Evolutionary conservation across 345 rosid genomes (phyloP), one percentile per base, ranked within the genome.

Genomic region (Populus ilicifolia): DNA sequence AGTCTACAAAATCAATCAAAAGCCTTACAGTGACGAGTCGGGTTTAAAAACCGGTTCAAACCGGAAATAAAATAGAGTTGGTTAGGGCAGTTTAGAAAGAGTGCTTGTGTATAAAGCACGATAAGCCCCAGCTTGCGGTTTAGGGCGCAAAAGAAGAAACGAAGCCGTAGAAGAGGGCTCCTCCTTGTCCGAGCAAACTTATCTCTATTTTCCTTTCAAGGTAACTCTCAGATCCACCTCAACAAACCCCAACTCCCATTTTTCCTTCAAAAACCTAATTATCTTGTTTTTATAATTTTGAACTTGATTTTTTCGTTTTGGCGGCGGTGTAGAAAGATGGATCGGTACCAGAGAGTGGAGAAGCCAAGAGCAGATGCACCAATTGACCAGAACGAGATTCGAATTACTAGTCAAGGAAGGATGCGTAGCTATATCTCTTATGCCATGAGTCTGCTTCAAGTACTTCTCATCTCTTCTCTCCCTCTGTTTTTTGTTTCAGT

Each of bases 381-480:
- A 27, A 93, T 93, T 78, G 93, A 90, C 29, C 96, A 91, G 91
- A 93, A 93, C 67, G 97, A 93, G 90, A 90, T 93, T 88, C 90
- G 97, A 41, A 89, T 93, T 82, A 93, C 96, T 23, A 91, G 95
- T 83, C 90, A 85, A 80, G 97, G 97, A 69, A 85, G 96, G 89
- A 89, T 92, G 83, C 91, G 97, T 67, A 90, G 85, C 84, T 93
- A 91, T 81, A 93, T 93, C 88, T 86, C 97, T 25, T 93, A 93
- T 70, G 97, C 94, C 75, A 86, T 93, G 97, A 81, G 83, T 85
- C 86, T 91, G 83, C 92, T 93, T 78, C 96, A 90, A 88, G 97
- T 91, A 81, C 38, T 67, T 78, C 46, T 75, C 52, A 11, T 18
- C 20, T 65, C 21, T 21, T 33, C 30, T 27, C 39, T 52, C 0